Evolutionary conservation across 2,329 filamentous ascomycete species (phyloP), one percentile per base, ranked within the genome.

Genomic region (Periconia macrospinosa): DNA sequence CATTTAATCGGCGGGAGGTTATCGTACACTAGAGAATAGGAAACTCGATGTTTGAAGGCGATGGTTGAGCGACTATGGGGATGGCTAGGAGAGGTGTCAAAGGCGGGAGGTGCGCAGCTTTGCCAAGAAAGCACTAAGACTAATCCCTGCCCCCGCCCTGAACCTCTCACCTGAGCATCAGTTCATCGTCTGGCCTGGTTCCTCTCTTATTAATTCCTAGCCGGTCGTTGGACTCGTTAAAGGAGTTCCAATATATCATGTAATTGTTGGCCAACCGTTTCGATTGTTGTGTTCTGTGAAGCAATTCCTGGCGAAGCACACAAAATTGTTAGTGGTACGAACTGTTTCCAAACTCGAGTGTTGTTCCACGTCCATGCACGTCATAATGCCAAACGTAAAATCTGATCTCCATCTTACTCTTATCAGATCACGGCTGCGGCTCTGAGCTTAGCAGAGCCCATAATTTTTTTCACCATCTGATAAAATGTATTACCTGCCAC

Each of bases 31-130:
- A n/a, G 33, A n/a, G 15, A 13, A 37, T 37, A 18, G 20, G 13
- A 19, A 11, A 19, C 20, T 20, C 20, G 27, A 3, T 18, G 42
- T 20, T 9, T 37, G 33, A 10, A 37, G 33, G 33, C 33, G 33
- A 37, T 37, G 33, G 33, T 6, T 27, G 23, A 58, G 55, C 45
- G 42, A 55, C 60, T 55, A 58, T 59, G 33, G 58, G 53, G 54
- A 57, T 52, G 57, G 50, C 53, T 49, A 55, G 57, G 61, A 54
- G 53, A 46, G 30, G 11, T 13, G 33, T 49, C 53, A 52, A 59
- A 58, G 59, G 54, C 58, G 54, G 55, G 60, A 69, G 66, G 66
- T 65, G 62, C 56, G 54, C 49, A 56, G 43, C 42, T 54, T 17
- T 46, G 53, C 51, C 47, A 56, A 57, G 59, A 41, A 42, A 7